phyloP scores from a whole-genome alignment of 192 early-diverging fungal species.

The Cladochytrium replicatum region DNA sequence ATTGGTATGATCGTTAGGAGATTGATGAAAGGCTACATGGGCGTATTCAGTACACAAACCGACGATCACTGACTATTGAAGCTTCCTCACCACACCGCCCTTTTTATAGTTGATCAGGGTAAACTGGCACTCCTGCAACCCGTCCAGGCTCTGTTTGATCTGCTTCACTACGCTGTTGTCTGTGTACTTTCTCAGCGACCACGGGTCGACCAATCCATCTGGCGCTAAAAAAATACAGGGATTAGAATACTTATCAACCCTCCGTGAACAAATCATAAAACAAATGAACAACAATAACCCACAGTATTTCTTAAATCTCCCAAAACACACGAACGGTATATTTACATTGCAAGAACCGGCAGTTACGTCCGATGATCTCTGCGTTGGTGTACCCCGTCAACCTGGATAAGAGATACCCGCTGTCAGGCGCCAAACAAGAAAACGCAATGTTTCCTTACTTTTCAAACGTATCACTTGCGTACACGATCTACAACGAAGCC shows the following conservation, averaged over 20 bases:
- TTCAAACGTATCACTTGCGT: constrained; percentile 54
- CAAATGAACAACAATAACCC: too few species aligned
- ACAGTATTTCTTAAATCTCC: too few species aligned
- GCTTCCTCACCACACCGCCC: constrained; percentile 39
- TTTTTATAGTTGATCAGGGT: constrained; percentile 61
- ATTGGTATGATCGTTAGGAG: constrained; percentile 56
- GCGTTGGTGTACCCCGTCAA: constrained; percentile 40
- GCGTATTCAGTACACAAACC: not conserved
- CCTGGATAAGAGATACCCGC: too few species aligned
- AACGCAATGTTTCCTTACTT: too few species aligned
- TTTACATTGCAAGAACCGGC: constrained; percentile 38
- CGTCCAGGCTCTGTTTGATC: constrained; percentile 36
- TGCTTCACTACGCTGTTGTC: constrained; percentile 44
- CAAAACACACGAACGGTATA: too few species aligned
- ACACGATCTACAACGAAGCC: constrained; percentile 50
- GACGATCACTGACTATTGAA: not conserved
- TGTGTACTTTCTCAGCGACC: constrained; percentile 37
- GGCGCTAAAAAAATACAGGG: too few species aligned
- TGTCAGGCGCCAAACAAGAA: too few species aligned
- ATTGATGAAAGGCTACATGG: constrained; percentile 52
- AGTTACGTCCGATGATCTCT: constrained; percentile 37
- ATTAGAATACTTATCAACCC: too few species aligned
- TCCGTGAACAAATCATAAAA: too few species aligned
- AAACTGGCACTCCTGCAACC: constrained; percentile 52
- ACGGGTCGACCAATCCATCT: constrained; percentile 37